Evolutionary conservation across 106 monocot genomes (phyloP).

Genomic region (Iris macrosiphon): DNA sequence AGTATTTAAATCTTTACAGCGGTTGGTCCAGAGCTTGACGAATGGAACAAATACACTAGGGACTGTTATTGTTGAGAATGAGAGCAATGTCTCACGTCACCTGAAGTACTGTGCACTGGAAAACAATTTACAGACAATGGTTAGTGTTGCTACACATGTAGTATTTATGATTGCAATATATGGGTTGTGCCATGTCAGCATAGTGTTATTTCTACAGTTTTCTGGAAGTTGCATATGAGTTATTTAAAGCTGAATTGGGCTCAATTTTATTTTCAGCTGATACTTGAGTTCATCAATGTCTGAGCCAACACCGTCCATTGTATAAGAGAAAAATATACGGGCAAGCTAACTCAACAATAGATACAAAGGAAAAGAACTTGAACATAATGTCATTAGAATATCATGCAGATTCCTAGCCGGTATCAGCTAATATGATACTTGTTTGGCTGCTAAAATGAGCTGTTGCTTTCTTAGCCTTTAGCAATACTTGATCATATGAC

Average conservation of each 20-base stretch:
- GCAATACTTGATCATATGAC: too few relatives aligned
- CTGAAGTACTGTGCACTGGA: slow-evolving; percentile 66
- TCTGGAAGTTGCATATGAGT: not conserved
- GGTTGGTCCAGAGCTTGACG: slow-evolving; percentile 51
- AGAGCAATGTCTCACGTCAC: slow-evolving; percentile 56
- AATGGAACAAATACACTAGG: slow-evolving; percentile 35
- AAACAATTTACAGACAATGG: slow-evolving; percentile 44
- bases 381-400: too few relatives aligned
- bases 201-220: not conserved
- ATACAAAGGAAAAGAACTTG: too few relatives aligned
- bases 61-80: slow-evolving; percentile 54
- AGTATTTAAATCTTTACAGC: slow-evolving; percentile 55
- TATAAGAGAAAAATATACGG: not conserved
- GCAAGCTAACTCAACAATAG: too few relatives aligned
- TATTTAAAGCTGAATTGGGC: not conserved
- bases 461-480: too few relatives aligned
- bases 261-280: not conserved
- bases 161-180: not conserved
- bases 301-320: not conserved
- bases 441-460: too few relatives aligned
- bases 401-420: too few relatives aligned
- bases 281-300: not conserved
- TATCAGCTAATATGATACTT: too few relatives aligned
- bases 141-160: slow-evolving; percentile 24
- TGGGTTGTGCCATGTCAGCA: too few relatives aligned